A percentile compares a stretch with the other conserved stretches of the same genome.
phyloP scores from a whole-genome alignment of 148 eudicot genomes.

The Camellia sinensis region DNA sequence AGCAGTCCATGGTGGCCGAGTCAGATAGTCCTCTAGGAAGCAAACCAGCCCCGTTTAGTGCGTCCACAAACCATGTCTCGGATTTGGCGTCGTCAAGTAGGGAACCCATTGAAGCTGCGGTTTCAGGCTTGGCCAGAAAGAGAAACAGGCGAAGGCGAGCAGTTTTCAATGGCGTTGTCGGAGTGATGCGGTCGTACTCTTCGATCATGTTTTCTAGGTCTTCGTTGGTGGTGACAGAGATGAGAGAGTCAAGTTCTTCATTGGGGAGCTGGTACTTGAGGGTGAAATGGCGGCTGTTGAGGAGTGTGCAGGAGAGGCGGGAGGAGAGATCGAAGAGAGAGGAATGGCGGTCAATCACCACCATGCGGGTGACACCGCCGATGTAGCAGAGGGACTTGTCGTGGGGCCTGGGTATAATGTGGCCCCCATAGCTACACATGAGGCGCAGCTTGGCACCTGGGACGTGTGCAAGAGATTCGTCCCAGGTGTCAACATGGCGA shows the following conservation, averaged over 20 bases:
- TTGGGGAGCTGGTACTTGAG: constrained; percentile 82
- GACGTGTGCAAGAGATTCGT: constrained; percentile 51
- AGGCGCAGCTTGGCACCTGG: constrained; percentile 69
- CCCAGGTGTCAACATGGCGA: constrained; percentile 36
- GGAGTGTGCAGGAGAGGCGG: constrained; percentile 54
- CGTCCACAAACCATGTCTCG: constrained; percentile 80
- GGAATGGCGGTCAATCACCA: constrained; percentile 51
- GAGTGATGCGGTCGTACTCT: constrained; percentile 51
- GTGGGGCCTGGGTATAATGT: constrained; percentile 78
- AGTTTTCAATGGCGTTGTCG: constrained; percentile 20
- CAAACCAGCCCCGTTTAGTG: constrained; percentile 51
- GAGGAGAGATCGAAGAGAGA: constrained; percentile 41
- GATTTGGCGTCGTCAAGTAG: constrained; percentile 66
- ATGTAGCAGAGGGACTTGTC: constrained; percentile 73
- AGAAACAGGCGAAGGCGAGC: constrained; percentile 57
- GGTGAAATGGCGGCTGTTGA: constrained; percentile 47
- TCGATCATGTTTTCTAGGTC: constrained; percentile 82
- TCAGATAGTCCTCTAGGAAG: constrained; percentile 62
- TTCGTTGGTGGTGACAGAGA: constrained; percentile 63
- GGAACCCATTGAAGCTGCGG: constrained; percentile 61
- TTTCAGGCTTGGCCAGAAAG: constrained; percentile 60
- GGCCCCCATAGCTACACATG: constrained; percentile 90
- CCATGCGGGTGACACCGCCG: constrained; percentile 81
- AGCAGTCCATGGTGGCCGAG: constrained; percentile 46
- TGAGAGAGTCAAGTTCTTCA: constrained; percentile 77